Evolutionary conservation across 73 alveolate genomes (phyloP).

Genomic region (Paramecium biaurelia): DNA sequence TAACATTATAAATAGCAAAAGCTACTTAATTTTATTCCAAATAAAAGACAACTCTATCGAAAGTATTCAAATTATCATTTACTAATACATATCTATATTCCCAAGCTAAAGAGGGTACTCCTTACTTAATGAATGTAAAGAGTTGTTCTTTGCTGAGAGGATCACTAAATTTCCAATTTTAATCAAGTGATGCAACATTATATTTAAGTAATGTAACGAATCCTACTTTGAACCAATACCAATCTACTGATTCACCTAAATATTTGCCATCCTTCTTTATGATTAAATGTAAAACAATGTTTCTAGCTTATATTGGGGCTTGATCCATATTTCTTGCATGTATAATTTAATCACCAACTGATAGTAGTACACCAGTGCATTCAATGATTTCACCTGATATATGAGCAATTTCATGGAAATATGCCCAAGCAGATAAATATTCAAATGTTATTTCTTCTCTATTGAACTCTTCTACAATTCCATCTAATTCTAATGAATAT

Average conservation of each 20-base stretch:
- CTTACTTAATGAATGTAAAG: background rate
- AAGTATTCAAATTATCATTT: background rate
- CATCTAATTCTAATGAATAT: constrained; percentile 15
- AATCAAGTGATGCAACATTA: constrained; percentile 34
- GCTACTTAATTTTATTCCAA: constrained; percentile 15
- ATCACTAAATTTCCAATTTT: constrained; percentile 21
- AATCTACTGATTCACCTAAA: constrained; percentile 41
- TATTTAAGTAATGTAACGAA: constrained; percentile 16
- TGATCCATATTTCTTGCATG: constrained; percentile 47
- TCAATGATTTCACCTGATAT: background rate
- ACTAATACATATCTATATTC: background rate
- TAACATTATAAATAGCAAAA: background rate
- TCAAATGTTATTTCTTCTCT: background rate
- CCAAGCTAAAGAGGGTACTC: constrained; percentile 44
- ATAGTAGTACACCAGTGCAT: constrained; percentile 27
- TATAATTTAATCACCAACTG: background rate
- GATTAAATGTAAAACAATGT: background rate
- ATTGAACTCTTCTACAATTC: constrained; percentile 6
- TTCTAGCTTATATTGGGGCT: background rate
- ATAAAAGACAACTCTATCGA: background rate
- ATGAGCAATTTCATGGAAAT: constrained; percentile 22
- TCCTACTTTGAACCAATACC: constrained; percentile 43
- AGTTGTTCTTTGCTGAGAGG: background rate
- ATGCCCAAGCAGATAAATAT: constrained; percentile 49
- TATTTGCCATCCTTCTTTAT: background rate